Percentiles rank a stretch among this genome's conserved stretches.
phyloP scores from a whole-genome alignment of 352 stramenopile genomes.

The Elongisporangium prolatum region DNA sequence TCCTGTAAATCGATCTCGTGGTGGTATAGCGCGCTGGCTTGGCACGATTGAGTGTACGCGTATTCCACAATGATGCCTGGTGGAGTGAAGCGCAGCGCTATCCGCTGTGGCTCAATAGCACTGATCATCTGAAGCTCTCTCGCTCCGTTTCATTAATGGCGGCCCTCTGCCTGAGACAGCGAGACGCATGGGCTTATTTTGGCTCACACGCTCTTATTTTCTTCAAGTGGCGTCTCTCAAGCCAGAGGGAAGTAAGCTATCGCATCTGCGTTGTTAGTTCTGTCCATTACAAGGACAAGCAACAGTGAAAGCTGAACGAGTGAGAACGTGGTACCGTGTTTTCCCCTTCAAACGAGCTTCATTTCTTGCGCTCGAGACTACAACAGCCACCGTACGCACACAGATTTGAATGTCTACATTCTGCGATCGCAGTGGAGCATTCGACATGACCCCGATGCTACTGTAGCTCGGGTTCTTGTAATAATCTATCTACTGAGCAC shows the following conservation, averaged over 20 bases:
- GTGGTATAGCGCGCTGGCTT: slow-evolving; percentile 36
- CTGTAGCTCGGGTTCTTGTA: no score
- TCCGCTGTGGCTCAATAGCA: slow-evolving; percentile 36
- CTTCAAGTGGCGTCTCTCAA: background rate
- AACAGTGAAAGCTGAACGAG: background rate
- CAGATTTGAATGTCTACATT: background rate
- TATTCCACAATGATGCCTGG: slow-evolving; percentile 66
- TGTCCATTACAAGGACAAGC: no score
- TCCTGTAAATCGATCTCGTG: slow-evolving; percentile 52
- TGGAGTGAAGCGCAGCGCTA: slow-evolving; percentile 50
- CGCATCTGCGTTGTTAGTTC: background rate
- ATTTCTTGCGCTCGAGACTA: background rate
- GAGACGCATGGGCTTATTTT: no score
- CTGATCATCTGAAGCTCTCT: slow-evolving; percentile 3
- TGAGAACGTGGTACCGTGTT: background rate
- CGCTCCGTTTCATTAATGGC: background rate
- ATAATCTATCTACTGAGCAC: slow-evolving; percentile 2
- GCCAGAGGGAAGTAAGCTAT: background rate
- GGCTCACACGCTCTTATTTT: background rate
- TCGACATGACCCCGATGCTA: no score
- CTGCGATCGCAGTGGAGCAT: background rate
- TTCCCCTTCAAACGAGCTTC: background rate
- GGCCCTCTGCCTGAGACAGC: no score
- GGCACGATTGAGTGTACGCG: slow-evolving; percentile 12
- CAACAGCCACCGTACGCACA: background rate